Evolutionary conservation across 768 basidiomycete genomes (phyloP).

Genomic region (Hygrophorus pudorinus): DNA sequence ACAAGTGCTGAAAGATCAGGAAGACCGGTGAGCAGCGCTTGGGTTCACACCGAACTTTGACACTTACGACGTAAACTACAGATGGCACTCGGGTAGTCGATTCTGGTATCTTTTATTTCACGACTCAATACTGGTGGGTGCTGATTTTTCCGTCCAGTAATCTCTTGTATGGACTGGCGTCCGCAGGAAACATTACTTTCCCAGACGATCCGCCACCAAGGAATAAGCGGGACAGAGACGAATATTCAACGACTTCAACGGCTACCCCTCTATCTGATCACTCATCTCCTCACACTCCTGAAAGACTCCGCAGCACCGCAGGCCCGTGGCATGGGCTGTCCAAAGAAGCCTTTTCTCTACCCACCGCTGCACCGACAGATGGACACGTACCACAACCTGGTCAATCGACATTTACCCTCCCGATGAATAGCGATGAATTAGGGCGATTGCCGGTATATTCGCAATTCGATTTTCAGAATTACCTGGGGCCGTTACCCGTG

Average conservation of each 20-base stretch:
- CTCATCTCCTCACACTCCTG: conserved; percentile 7
- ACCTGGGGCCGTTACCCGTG: neutral
- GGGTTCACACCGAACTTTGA: neutral
- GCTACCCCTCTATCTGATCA: conserved; percentile 11
- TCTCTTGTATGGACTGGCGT: conserved; percentile 13
- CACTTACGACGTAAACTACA: conserved; percentile 9
- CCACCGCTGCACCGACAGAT: neutral
- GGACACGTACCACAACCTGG: neutral
- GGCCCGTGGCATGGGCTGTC: conserved; percentile 24
- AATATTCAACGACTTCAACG: conserved; percentile 24
- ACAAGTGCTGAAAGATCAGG: conserved; percentile 33
- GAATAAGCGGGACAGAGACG: conserved; percentile 41
- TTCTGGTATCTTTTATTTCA: conserved; percentile 22
- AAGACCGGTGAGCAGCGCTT: conserved; percentile 23
- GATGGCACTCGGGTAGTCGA: conserved; percentile 33
- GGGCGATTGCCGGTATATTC: neutral
- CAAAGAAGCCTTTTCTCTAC: conserved; percentile 9
- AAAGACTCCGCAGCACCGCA: conserved; percentile 18
- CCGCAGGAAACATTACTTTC: conserved; percentile 13
- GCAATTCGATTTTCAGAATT: neutral
- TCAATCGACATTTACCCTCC: neutral
- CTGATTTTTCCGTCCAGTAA: conserved; percentile 16
- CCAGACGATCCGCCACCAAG: conserved; percentile 13
- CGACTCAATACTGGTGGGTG: conserved; percentile 20
- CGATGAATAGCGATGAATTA: neutral